Conservation (phyloP, 2,329 filamentous ascomycete genomes). For the Botrytis squamosa region DNA sequence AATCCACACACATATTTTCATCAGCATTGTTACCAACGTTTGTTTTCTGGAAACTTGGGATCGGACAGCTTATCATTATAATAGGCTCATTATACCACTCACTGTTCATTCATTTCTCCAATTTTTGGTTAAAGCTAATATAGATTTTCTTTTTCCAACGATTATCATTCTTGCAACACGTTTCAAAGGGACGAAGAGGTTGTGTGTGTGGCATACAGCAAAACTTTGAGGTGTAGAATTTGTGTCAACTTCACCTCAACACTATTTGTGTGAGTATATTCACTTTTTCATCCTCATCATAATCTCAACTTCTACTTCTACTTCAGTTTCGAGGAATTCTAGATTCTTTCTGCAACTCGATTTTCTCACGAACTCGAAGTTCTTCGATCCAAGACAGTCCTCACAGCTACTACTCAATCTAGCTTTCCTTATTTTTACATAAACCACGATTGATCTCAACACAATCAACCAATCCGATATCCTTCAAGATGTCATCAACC, state of each 20-base stretch:
- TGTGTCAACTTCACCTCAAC: neutral
- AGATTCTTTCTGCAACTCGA: neutral
- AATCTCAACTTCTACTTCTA: neutral
- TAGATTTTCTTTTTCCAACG: neutral
- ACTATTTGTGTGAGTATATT: neutral
- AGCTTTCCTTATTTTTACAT: accelerated
- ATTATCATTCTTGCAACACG: too few relatives aligned
- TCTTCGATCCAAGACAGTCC: neutral
- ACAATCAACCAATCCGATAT: neutral
- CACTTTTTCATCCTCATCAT: neutral
- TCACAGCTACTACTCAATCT: neutral
- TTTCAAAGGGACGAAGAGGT: neutral
- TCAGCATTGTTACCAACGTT: neutral
- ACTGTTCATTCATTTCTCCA: neutral
- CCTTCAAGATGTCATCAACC: neutral
- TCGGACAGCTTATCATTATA: neutral
- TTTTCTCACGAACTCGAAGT: neutral
- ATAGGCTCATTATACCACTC: too few relatives aligned
- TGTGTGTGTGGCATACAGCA: neutral
- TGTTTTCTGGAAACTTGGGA: neutral
- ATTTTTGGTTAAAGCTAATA: accelerated
- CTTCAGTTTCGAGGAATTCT: neutral
- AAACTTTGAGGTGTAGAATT: neutral
- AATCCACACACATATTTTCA: neutral
- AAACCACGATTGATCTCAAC: neutral